A percentile compares a stretch with the other conserved stretches of the same genome.
These are phyloP conservation scores for Globisporangium irregulare DNA, from an alignment of 352 stramenopile genomes.

Conservation along the genomic window DNA sequence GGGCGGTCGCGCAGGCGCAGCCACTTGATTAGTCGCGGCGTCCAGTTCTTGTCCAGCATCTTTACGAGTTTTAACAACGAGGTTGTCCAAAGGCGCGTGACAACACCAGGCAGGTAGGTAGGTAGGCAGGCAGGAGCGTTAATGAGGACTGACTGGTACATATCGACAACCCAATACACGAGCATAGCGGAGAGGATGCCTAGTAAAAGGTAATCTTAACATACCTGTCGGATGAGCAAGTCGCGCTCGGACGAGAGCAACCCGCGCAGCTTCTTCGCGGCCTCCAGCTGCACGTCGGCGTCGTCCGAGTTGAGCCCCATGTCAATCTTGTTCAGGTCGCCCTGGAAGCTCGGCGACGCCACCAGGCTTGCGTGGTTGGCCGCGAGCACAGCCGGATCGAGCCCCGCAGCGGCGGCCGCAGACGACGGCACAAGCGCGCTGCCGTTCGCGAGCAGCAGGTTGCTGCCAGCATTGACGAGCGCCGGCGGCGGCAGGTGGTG, in stretches of 20 bases:
- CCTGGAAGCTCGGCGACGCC: constrained; percentile 65
- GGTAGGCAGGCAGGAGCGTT: constrained; percentile 5
- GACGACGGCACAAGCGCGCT: constrained; percentile 26
- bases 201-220: neutral
- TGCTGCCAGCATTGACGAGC: constrained; percentile 6
- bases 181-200: neutral
- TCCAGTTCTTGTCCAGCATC: constrained; percentile 91
- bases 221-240: constrained; percentile 81
- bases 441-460: constrained; percentile 39
- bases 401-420: neutral
- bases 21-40: constrained; percentile 83
- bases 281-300: constrained; percentile 77
- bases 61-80: constrained; percentile 17
- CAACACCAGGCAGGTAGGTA: neutral
- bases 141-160: constrained; percentile 1
- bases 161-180: neutral
- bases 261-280: constrained; percentile 85
- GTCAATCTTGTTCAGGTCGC: constrained; percentile 82
- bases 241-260: constrained; percentile 82
- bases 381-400: constrained; percentile 28
- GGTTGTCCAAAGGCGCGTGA: neutral
- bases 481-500: constrained; percentile 35
- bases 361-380: constrained; percentile 26
- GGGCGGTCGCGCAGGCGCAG: constrained; percentile 71
- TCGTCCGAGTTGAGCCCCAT: constrained; percentile 78